phyloP scores from a whole-genome alignment of 148 eudicot genomes.

The Tetragonia tetragonoides region DNA sequence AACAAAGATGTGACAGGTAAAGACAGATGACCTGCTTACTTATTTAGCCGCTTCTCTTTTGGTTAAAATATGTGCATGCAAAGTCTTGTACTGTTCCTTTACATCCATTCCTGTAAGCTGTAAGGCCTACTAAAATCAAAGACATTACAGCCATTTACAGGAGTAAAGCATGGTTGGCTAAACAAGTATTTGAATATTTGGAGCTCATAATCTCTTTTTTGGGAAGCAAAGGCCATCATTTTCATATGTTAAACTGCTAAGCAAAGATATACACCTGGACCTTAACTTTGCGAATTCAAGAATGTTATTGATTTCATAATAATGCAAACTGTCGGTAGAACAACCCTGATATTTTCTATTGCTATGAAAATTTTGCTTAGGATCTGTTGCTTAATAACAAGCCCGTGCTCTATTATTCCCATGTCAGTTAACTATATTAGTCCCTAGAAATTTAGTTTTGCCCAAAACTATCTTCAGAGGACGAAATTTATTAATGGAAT shows the following conservation, averaged over 20 bases:
- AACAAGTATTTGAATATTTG: neutral
- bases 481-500: no score
- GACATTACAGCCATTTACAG: neutral
- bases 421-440: no score
- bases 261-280: neutral
- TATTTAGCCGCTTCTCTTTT: neutral
- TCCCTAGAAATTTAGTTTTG: no score
- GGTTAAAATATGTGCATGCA: neutral
- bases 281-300: neutral
- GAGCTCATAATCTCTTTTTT: neutral
- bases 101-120: neutral
- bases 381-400: no score
- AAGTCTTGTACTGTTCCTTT: neutral
- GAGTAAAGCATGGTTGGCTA: constrained; percentile 1
- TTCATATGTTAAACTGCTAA: neutral
- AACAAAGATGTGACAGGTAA: constrained; percentile 90
- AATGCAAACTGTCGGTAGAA: neutral
- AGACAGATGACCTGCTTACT: neutral
- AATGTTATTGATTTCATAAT: neutral
- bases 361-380: no score
- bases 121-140: neutral
- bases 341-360: no score
- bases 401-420: no score
- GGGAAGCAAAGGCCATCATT: neutral
- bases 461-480: no score